Base-by-base conservation (phyloP, 768 basidiomycete species). In the Auricularia sp. region DNA sequence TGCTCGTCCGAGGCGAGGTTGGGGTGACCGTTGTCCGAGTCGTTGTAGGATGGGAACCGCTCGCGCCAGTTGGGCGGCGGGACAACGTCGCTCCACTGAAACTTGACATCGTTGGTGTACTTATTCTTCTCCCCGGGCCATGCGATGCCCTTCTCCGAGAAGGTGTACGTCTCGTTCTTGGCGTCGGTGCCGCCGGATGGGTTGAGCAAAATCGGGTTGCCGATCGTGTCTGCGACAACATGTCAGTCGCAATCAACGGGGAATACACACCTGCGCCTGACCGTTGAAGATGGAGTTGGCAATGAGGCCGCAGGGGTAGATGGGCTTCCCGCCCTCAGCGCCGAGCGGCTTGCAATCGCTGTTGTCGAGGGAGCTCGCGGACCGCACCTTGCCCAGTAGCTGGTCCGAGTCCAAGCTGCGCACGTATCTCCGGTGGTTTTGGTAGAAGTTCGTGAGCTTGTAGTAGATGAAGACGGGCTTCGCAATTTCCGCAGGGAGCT, bases 221-320 rank as follows among this genome's bases (percentile, higher is more conserved):
- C 80, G 73, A 88, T 92, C 1, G 94, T 92, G 72, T 98, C 95
- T 96, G 69, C 34, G 42, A 14, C 14, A 35, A 62, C 29, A 34
- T 8, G 61, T 29, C 54, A 65, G 29, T 29, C 29, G 3, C 29
- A 29, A 29, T 29, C 29, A 29, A 29, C 29, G 29, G 29, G 29
- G 24, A 10, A 14, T 10, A 13, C 18, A 61, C 33, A 16, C 4
- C 18, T 21, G 24, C 24, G 13, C 69, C 83, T 42, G 61, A 92
- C 94, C 95, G 71, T 99, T 99, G 80, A 98, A 99, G 10, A 94
- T 45, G 1, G 94, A 97, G 77, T 99, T 99, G 56, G 97, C 97
- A 68, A 99, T 96, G 68, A 99, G 79, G 47, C 97, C 97, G 69
- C 97, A 99, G 1, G 97, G 97, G 71, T 95, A 99, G 73, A 94